Evolutionary conservation across 768 basidiomycete species (phyloP), one percentile per base, ranked within the genome.

Genomic region (Pisolithus tinctorius): DNA sequence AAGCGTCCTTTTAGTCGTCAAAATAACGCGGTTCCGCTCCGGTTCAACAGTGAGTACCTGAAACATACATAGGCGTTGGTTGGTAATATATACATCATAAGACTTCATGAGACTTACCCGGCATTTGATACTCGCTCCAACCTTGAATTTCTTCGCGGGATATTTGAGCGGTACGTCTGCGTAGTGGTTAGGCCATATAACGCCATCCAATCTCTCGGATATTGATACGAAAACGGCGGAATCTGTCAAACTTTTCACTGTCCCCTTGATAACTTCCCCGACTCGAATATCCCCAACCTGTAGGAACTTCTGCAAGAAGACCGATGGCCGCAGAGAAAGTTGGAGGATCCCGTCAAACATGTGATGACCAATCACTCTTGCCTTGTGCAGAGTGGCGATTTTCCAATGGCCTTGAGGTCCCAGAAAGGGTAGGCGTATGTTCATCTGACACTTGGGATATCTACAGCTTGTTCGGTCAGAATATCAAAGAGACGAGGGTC

Each of bases 121-220:
- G 59, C 91, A 93, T 71, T 88, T 95, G 67, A 97, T 86, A 47
- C 64, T 79, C 4, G 78, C 76, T 25, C 93, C 94, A 20, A 77
- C 71, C 62, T 91, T 93, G 74, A 96, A 99, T 54, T 86, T 79
- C 69, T 84, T 90, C 40, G 91, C 83, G 9, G 95, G 95, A 64
- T 97, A 88, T 63, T 93, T 96, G 59, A 98, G 76, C n/a, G 73
- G 65, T 60, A 98, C 93, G 66, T 99, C 96, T 10, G 96, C 93
- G 64, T 89, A 96, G 64, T 98, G 96, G 54, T 83, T 80, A 0
- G 94, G 93, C 88, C 91, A 96, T 20, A 97, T 76, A 26, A 96
- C 86, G 27, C 90, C 96, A 61, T 96, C 92, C 30, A 97, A 83
- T 53, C 80, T 89, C 5, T 90, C 92, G 4, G 86, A 82, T 50